Evolutionary conservation across 1,139 yeast genomes (phyloP).

Genomic region (Taphrina populina): DNA sequence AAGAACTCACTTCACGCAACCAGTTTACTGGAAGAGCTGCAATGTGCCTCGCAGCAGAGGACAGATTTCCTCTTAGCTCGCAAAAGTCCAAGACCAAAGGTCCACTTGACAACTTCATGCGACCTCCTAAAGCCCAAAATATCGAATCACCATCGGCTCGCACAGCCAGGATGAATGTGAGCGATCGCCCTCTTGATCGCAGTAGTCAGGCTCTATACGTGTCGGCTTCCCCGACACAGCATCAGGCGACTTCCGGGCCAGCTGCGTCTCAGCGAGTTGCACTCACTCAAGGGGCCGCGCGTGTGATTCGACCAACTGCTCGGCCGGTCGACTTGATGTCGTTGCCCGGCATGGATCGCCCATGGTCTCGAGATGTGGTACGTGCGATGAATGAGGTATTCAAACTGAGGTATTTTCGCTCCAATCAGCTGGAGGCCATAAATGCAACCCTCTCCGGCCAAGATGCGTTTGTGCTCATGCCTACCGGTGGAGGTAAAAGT

Average conservation of each 20-base stretch:
- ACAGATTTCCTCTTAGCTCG: neutral
- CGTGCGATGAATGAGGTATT: slow-evolving; percentile 59
- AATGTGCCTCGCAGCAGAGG: neutral
- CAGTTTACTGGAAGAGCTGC: no score
- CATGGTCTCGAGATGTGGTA: slow-evolving; percentile 70
- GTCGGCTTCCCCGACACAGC: slow-evolving; percentile 9
- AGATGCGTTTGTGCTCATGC: slow-evolving; percentile 95
- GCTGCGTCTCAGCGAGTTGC: slow-evolving; percentile 1
- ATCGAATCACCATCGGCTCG: neutral
- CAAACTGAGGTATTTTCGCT: slow-evolving; percentile 65
- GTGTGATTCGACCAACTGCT: neutral
- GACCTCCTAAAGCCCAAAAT: slow-evolving; percentile 1
- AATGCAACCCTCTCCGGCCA: slow-evolving; percentile 74
- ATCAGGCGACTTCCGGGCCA: slow-evolving; percentile 2
- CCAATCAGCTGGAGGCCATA: slow-evolving; percentile 83
- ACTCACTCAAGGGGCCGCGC: slow-evolving; percentile 8
- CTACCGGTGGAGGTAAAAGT: slow-evolving; percentile 98
- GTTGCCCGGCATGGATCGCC: slow-evolving; percentile 42
- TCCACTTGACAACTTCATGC: slow-evolving; percentile 14
- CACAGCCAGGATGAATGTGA: neutral
- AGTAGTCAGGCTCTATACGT: no score
- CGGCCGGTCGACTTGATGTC: slow-evolving; percentile 27
- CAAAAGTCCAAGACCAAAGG: slow-evolving; percentile 4
- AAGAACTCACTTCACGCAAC: slow-evolving; percentile 1
- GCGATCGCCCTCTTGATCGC: neutral